A percentile compares a stretch with the other conserved stretches of the same genome.
Evolutionary conservation across 805 yeast species (phyloP).

Genomic region (Kregervanrija pseudodelftensis): DNA sequence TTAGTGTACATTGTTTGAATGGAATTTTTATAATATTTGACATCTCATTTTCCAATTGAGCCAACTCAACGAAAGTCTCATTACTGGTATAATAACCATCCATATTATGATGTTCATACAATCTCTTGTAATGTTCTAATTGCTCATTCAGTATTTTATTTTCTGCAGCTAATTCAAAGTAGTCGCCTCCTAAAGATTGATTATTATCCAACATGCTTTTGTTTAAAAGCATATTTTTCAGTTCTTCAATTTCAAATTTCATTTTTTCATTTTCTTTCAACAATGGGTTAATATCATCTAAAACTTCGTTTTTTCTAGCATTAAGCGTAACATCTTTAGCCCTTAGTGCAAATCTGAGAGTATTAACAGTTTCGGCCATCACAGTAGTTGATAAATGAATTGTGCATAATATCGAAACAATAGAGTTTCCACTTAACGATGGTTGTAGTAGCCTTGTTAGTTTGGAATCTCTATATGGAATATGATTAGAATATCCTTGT

Average conservation of each 20-base stretch:
- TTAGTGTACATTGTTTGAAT: slow-evolving; percentile 35
- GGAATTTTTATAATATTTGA: not conserved
- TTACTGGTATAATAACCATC: not conserved
- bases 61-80: not conserved
- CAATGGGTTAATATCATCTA: slow-evolving; percentile 48
- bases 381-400: slow-evolving; percentile 58
- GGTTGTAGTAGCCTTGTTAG: slow-evolving; percentile 87
- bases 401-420: slow-evolving; percentile 82
- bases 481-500: slow-evolving; percentile 39
- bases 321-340: slow-evolving; percentile 78
- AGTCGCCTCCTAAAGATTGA: not conserved
- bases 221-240: slow-evolving; percentile 18
- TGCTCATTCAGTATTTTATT: slow-evolving; percentile 57
- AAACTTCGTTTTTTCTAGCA: slow-evolving; percentile 50
- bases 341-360: slow-evolving; percentile 85
- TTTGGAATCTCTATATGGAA: slow-evolving; percentile 92
- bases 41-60: not conserved
- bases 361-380: slow-evolving; percentile 75
- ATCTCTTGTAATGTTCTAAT: slow-evolving; percentile 59
- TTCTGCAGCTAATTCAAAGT: slow-evolving; percentile 44
- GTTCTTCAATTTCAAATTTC: slow-evolving; percentile 40
- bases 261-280: slow-evolving; percentile 55
- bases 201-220: too few relatives aligned
- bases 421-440: slow-evolving; percentile 79
- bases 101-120: slow-evolving; percentile 37